Evolutionary conservation across 108 stramenopile genomes (phyloP), one percentile per base, ranked within the genome.

Genomic region (Cylindrotheca fusiformis): DNA sequence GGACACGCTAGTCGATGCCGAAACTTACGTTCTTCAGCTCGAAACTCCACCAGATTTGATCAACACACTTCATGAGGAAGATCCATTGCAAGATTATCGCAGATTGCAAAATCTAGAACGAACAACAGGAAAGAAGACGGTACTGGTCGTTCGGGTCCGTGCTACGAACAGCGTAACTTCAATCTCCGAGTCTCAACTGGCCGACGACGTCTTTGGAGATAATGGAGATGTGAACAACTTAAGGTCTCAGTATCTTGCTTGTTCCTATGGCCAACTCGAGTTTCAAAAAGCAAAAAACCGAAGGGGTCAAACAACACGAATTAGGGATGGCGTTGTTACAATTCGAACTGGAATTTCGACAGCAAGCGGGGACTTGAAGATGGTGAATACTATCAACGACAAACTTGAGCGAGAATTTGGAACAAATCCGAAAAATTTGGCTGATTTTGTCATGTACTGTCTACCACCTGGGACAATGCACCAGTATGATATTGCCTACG

Each of bases 391-490:
- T 6, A 41, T 41, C 36, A 41, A 41, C 14, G 14, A 14, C 36
- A 41, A 41, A 41, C 14, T 41, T 6, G 14, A 41, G 36, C 10
- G 14, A 41, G 36, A 41, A 41, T 41, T 41, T 14, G 36, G 36
- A 10, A 41, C 14, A 14, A 14, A 14, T 10, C 10, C 14, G 14
- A 41, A 14, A 14, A 14, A 41, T 10, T 14, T 41, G 6, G 36
- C 36, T 10, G 36, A 41, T 41, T 14, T 10, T 29, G 80, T 87
- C 51, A 79, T 83, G 80, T 67, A 71, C 32, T 87, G 86, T 48
- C 24, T 87, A 52, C 85, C 85, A 0, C 53, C 69, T 18, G 80
- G 69, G 6, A 67, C 72, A 10, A 22, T 54, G 12, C 17, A 25
- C 0, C n/a, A 19, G 4, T 69, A 14, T 6, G 36, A 6, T 6